Evolutionary conservation across 257 asterid species (phyloP).

Genomic region (Craterostigma plantagineum): DNA sequence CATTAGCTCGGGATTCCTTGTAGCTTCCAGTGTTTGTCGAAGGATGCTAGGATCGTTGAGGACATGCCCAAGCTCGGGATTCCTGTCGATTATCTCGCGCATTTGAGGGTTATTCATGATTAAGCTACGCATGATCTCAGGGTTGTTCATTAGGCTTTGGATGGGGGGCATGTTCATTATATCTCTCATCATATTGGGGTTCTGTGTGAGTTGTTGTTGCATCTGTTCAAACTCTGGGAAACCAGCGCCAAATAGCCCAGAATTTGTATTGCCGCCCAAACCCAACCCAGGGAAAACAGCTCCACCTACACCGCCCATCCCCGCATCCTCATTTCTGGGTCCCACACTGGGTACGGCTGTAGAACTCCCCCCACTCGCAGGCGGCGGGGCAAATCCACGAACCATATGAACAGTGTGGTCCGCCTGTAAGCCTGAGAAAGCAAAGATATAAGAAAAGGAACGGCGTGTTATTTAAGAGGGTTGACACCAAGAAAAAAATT

Average conservation of each 20-base stretch:
- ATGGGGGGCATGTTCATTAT: slow-evolving; percentile 38
- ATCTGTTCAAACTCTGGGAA: slow-evolving; percentile 38
- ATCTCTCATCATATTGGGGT: slow-evolving; percentile 51
- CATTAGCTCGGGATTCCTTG: slow-evolving; percentile 59
- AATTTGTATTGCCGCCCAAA: slow-evolving; percentile 16
- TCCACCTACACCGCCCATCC: slow-evolving; percentile 22
- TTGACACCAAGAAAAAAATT: too few relatives aligned
- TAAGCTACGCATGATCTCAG: slow-evolving; percentile 42
- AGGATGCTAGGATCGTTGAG: slow-evolving; percentile 48
- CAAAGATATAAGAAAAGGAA: not conserved
- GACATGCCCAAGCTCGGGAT: slow-evolving; percentile 54
- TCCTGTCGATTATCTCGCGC: slow-evolving; percentile 49
- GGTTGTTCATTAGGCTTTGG: slow-evolving; percentile 38
- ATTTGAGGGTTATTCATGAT: slow-evolving; percentile 57
- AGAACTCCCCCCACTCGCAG: slow-evolving; percentile 16
- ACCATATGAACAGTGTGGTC: slow-evolving; percentile 58
- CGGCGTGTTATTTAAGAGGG: not conserved
- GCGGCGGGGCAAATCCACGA: slow-evolving; percentile 33
- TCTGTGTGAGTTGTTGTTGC: slow-evolving; percentile 36
- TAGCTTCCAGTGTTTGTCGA: slow-evolving; percentile 43
- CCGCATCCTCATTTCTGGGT: slow-evolving; percentile 16
- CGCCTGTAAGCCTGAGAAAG: slow-evolving; percentile 29
- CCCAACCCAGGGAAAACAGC: slow-evolving; percentile 25
- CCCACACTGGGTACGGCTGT: slow-evolving; percentile 10
- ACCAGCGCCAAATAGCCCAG: slow-evolving; percentile 38